phyloP scores from a whole-genome alignment of 2,329 filamentous ascomycete genomes.

The Pseudopyrenochaeta lycopersici region DNA sequence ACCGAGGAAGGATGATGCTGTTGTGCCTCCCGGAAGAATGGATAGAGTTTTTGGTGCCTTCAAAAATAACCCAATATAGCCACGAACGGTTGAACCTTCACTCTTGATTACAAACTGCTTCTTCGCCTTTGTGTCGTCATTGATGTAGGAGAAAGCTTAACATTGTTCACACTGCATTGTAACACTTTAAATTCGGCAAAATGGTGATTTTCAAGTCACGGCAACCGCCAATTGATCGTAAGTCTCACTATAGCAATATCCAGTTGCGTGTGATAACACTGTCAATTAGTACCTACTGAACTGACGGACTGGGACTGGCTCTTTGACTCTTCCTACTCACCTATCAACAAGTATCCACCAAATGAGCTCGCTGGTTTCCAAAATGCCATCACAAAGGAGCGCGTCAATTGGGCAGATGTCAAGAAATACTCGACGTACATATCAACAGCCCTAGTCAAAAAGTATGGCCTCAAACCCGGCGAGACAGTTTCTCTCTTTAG shows the following conservation, averaged over 20 bases:
- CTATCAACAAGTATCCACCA: slow-evolving; percentile 52
- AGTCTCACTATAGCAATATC: neutral
- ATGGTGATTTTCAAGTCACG: slow-evolving; percentile 54
- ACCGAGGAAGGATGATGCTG: slow-evolving; percentile 25
- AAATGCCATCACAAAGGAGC: slow-evolving; percentile 67
- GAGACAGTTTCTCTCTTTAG: slow-evolving; percentile 70
- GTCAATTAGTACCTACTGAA: slow-evolving; percentile 59
- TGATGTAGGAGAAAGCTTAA: neutral
- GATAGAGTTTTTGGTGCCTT: neutral
- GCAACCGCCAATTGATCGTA: slow-evolving; percentile 55
- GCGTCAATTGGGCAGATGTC: slow-evolving; percentile 66
- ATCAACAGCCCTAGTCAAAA: slow-evolving; percentile 67
- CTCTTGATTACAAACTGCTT: neutral
- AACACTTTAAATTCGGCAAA: slow-evolving; percentile 2
- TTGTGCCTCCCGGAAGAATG: neutral
- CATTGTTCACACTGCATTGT: neutral
- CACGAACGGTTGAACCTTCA: neutral
- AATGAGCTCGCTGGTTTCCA: slow-evolving; percentile 62
- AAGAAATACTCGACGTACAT: slow-evolving; percentile 66
- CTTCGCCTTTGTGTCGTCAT: neutral
- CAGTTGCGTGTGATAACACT: slow-evolving; percentile 7
- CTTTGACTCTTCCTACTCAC: slow-evolving; percentile 65
- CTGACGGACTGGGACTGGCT: slow-evolving; percentile 70
- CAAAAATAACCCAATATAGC: too few relatives aligned
- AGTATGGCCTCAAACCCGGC: slow-evolving; percentile 63